Evolutionary conservation across 2,329 filamentous ascomycete genomes (phyloP), one percentile per base, ranked within the genome.

Genomic region (Neofusicoccum cordaticola): DNA sequence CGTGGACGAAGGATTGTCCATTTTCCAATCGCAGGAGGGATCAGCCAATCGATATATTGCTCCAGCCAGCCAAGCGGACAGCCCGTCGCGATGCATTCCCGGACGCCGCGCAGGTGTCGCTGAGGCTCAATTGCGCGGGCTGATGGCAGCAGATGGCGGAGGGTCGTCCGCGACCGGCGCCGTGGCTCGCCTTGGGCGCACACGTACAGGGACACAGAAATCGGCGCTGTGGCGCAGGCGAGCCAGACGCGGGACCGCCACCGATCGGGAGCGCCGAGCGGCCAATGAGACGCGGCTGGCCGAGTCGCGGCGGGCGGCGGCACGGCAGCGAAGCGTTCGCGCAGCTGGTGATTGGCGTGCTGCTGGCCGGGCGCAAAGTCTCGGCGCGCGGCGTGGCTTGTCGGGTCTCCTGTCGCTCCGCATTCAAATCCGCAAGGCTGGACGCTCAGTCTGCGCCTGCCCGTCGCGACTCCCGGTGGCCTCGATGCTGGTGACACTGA

Each of bases 21-120:
- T 57, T 34, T 57, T 17, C 53, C 41, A 42, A 42, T 45, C 39
- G 22, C 19, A 57, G 53, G 34, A 57, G 39, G 22, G 53, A 57
- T 57, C 53, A 42, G 39, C 53, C 53, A 57, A 34, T 56, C 52
- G 39, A 42, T 56, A 56, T 56, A 42, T 42, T 22, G 51, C 35
- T 53, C 15, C 37, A 53, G 48, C 6, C 9, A 6, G 50, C 50
- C 50, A 53, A 15, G 50, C 8, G 5, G 34, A 19, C 4, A 7
- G 27, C 27, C 4, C 27, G 5, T 31, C 47, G 22, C 22, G 22
- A 22, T 3, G 22, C 22, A 2, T 1, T 22, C 22, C 0, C 22
- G 22, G 22, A 1, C 22, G 22, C 22, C 22, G 22, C 22, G 22
- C 22, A 22, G 22, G 22, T 22, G 3, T 22, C 22, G 22, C 22